phyloP scores from a whole-genome alignment of 106 monocot species.

The Dioscorea dumetorum region DNA sequence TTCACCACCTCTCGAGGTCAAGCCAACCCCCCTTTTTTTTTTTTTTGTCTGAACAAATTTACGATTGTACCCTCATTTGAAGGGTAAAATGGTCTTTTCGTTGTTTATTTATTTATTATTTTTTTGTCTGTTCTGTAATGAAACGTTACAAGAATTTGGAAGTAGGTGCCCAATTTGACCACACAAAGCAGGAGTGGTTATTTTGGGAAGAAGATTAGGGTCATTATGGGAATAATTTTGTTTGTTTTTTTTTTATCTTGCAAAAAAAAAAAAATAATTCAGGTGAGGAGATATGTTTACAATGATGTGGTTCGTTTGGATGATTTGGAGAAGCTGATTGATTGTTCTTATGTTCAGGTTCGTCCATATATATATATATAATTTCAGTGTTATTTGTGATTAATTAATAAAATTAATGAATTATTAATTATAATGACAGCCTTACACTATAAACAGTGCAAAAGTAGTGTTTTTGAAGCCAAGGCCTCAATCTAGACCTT shows the following conservation, averaged over 20 bases:
- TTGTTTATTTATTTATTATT: no score
- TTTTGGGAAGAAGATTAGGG: background rate
- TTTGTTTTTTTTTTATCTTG: no score
- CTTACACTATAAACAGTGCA: slow-evolving; percentile 91
- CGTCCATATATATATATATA: background rate
- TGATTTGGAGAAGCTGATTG: slow-evolving; percentile 85
- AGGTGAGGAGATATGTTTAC: slow-evolving; percentile 86
- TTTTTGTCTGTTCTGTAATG: background rate
- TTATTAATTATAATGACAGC: slow-evolving; percentile 17
- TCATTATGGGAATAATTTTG: no score
- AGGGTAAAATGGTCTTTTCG: background rate
- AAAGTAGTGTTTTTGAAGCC: slow-evolving; percentile 92
- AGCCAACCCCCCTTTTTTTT: no score
- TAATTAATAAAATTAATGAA: no score
- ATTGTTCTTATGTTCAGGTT: slow-evolving; percentile 92
- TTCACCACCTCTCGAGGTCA: no score
- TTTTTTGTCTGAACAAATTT: no score
- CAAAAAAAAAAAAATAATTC: background rate
- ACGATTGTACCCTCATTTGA: no score
- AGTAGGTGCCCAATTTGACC: slow-evolving; percentile 6
- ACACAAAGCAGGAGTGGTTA: background rate
- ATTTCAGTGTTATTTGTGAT: background rate
- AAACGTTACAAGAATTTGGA: slow-evolving; percentile 1
- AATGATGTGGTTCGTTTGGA: slow-evolving; percentile 83
- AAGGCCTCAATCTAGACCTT: slow-evolving; percentile 87